Evolutionary conservation across 2,329 filamentous ascomycete species (phyloP), one percentile per base, ranked within the genome.

Genomic region (Hypoxylon sp.): DNA sequence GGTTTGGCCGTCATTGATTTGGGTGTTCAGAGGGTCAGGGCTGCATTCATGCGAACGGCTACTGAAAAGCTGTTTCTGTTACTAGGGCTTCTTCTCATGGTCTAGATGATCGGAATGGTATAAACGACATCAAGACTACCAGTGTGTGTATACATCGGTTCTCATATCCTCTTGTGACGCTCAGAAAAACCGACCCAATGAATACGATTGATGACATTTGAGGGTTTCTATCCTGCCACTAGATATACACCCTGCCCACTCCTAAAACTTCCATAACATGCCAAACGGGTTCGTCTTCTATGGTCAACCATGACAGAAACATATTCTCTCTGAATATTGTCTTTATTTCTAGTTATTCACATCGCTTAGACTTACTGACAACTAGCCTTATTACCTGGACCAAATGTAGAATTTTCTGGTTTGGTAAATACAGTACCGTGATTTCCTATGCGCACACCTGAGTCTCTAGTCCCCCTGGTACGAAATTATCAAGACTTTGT

Each of bases 91-190:
- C 69, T 74, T 74, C 69, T 73, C 70, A 73, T 72, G 67, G 74
- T 77, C 76, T 78, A 77, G 72, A 75, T 77, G 77, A 77, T 78
- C 74, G 75, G 72, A 78, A 79, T 74, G 75, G 70, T 74, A 78
- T 76, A 70, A 77, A 74, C 73, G 74, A 76, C 75, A 76, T 78
- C 73, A 70, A 44, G 62, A 66, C 67, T 47, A 63, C 54, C 35
- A 61, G 52, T 14, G 11, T 14, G 11, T 59, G 39, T 46, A 47
- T 22, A 22, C 31, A 39, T 61, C 24, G n/a, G 35, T 58, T 37
- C 14, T 44, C 39, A 22, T 13, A 44, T 39, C 3, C 4, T 13
- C 26, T 42, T 33, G 31, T 55, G 50, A 58, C 24, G 17, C 39
- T 4, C 5, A 44, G 39, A n/a, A 11, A 3, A 4, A 44, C 11